Evolutionary conservation across 2,329 filamentous ascomycete genomes (phyloP), one percentile per base, ranked within the genome.

Genomic region (Cercospora sp.): DNA sequence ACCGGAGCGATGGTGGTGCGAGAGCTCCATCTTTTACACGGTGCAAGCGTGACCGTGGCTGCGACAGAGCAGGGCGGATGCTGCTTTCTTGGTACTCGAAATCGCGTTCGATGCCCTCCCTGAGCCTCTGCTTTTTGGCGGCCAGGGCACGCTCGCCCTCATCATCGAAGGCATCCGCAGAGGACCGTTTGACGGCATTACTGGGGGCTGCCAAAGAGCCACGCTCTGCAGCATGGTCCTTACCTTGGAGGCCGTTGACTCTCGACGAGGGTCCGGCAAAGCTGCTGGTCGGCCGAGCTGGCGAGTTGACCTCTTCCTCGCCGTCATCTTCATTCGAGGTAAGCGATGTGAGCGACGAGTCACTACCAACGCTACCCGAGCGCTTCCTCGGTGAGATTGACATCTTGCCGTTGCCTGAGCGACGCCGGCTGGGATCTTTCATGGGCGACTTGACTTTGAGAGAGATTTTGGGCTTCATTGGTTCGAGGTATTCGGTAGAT

Each of bases 301-400:
- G 67, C 55, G 71, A 63, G 51, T 73, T 68, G 5, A 63, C 61
- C 18, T 67, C 72, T 45, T 70, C 73, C 7, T 72, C 72, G 58
- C 70, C 72, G 20, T 76, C 74, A 59, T 69, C 72, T 60, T 75
- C 77, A 45, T 76, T 72, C 7, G 75, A 76, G 23, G 76, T 77
- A 18, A 79, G 79, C 79, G 74, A 72, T 7, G 76, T 77, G 66
- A 78, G 75, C 9, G 76, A 78, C 26, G 73, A 74, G 61, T 77
- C 75, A 65, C 74, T 76, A 20, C 65, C 69, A 48, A 68, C 65
- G 60, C 71, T 73, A 55, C 69, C 71, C 18, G 70, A 57, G 51
- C 74, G 71, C 65, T 72, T 71, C 59, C 75, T 73, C 20, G 74
- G 74, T 64, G 74, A 76, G 59, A 68, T 64, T 20, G 71, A 72